Percentiles rank a stretch among this genome's conserved stretches.
phyloP scores from a whole-genome alignment of 106 monocot genomes.

The Dendrobium chrysotoxum region DNA sequence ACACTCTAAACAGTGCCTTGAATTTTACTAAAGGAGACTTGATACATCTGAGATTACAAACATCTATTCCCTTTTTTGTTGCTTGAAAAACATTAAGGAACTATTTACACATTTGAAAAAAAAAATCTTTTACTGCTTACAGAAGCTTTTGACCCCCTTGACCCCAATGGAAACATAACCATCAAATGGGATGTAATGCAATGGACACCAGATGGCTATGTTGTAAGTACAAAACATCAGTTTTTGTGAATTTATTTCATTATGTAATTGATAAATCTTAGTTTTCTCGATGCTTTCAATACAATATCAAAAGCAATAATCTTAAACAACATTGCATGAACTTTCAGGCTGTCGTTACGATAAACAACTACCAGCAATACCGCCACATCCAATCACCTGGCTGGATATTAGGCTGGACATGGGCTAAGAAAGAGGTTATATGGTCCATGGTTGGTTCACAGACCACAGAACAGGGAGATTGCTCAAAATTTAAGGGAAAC shows the following conservation, averaged over 20 bases:
- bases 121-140: constrained; percentile 12
- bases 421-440: constrained; percentile 49
- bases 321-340: background rate
- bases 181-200: constrained; percentile 87
- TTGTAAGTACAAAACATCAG: constrained; percentile 45
- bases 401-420: constrained; percentile 47
- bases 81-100: background rate
- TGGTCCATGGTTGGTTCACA: constrained; percentile 48
- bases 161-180: constrained; percentile 90
- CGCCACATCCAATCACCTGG: constrained; percentile 51
- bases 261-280: background rate
- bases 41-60: background rate
- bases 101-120: background rate
- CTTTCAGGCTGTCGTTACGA: constrained; percentile 13
- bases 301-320: background rate
- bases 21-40: too few relatives aligned
- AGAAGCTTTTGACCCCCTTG: constrained; percentile 85
- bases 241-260: background rate
- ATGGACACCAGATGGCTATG: constrained; percentile 91
- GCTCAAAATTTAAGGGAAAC: constrained; percentile 35
- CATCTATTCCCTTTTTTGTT: background rate
- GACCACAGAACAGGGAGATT: constrained; percentile 44
- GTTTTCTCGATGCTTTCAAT: background rate
- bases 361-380: constrained; percentile 19
- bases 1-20: too few relatives aligned